phyloP scores from a whole-genome alignment of 2,329 filamentous ascomycete genomes.

The Exophiala alcalophila region DNA sequence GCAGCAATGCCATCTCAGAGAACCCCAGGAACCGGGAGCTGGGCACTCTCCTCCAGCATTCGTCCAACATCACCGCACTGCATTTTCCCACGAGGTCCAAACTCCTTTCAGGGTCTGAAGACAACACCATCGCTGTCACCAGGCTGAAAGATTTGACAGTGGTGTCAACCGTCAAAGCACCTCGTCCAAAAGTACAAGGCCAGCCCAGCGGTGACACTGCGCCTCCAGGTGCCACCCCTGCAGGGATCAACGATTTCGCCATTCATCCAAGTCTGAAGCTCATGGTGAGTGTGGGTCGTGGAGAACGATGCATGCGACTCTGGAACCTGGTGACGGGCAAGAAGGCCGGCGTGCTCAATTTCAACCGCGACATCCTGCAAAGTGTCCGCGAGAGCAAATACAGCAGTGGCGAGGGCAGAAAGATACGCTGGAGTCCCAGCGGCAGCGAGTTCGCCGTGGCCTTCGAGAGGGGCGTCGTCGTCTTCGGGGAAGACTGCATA shows the following conservation, averaged over 20 bases:
- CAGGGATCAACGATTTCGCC: conserved; percentile 92
- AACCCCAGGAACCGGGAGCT: conserved; percentile 85
- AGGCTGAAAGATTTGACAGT: conserved; percentile 86
- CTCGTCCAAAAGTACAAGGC: conserved; percentile 74
- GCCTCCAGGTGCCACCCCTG: conserved; percentile 71
- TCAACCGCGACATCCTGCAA: conserved; percentile 67
- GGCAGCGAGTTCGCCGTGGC: conserved; percentile 83
- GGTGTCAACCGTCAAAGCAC: conserved; percentile 83
- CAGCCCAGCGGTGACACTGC: conserved; percentile 89
- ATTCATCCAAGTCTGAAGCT: conserved; percentile 95
- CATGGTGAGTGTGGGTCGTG: conserved; percentile 88
- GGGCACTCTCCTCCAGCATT: conserved; percentile 82
- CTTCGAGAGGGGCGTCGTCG: conserved; percentile 79
- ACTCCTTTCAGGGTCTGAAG: conserved; percentile 81
- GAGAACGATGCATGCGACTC: conserved; percentile 84
- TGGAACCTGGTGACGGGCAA: conserved; percentile 98
- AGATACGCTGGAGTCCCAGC: conserved; percentile 73
- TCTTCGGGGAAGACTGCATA: conserved; percentile 77
- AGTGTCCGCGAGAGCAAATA: conserved; percentile 74
- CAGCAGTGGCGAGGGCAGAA: conserved; percentile 75
- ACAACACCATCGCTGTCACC: conserved; percentile 86
- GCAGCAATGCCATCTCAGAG: conserved; percentile 72
- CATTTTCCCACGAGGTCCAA: conserved; percentile 83
- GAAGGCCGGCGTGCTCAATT: conserved; percentile 89
- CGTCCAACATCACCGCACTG: conserved; percentile 74